Conservation (phyloP, 805 yeast genomes). For the Novakomyces olei region DNA sequence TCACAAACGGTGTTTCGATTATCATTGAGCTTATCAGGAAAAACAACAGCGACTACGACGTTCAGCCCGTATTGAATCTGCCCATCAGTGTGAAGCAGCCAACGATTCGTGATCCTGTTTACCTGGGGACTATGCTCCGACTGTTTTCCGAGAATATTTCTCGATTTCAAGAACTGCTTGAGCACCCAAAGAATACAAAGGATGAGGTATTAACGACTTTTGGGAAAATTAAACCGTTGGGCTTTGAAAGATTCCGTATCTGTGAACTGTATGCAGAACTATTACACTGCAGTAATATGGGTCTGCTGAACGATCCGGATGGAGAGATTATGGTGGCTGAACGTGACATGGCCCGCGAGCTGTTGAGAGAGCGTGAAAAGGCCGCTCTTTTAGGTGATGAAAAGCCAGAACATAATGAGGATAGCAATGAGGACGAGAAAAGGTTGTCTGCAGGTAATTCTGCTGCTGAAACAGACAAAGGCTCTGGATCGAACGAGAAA, state of each 20-base stretch:
- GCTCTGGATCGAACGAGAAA: background rate
- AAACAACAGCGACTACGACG: constrained; percentile 88
- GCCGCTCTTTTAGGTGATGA: background rate
- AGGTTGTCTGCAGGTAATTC: too few species aligned
- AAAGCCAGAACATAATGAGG: constrained; percentile 1
- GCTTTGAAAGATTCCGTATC: constrained; percentile 75
- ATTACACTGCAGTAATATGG: constrained; percentile 95
- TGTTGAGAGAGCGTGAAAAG: background rate
- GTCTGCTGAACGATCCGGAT: constrained; percentile 51
- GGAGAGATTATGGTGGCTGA: constrained; percentile 46
- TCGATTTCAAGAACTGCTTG: constrained; percentile 39
- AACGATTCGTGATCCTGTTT: constrained; percentile 75
- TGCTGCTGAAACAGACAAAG: too few species aligned
- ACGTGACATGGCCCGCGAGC: constrained; percentile 43
- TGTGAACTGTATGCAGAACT: constrained; percentile 86
- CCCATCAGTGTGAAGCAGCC: constrained; percentile 84
- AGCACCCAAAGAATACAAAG: constrained; percentile 14
- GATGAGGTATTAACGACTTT: constrained; percentile 34
- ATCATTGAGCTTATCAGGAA: constrained; percentile 85
- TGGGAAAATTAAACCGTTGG: constrained; percentile 50
- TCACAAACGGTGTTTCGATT: constrained; percentile 85
- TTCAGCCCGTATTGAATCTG: constrained; percentile 61
- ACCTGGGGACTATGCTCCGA: constrained; percentile 62
- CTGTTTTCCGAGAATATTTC: constrained; percentile 58
- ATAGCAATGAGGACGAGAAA: constrained; percentile 4